A percentile compares a stretch with the other conserved stretches of the same genome.
phyloP scores from a whole-genome alignment of 768 basidiomycete species.

The Serendipita sp. region DNA sequence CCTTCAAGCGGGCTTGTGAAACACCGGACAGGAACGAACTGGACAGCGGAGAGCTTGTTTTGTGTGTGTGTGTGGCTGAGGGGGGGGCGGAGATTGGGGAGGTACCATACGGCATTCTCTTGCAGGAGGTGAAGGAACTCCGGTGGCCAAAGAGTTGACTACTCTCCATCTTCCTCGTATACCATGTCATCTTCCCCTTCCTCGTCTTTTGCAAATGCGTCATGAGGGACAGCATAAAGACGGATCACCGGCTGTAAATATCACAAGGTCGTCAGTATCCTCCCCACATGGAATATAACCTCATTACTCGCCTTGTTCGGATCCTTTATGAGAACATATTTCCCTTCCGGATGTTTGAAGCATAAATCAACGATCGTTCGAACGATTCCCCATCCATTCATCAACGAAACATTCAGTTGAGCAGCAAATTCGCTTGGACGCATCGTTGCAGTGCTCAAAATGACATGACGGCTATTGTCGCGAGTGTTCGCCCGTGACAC shows the following conservation, averaged over 20 bases:
- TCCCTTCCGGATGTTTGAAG: conserved; percentile 95
- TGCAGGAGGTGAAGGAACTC: too few species aligned
- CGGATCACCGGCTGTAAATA: conserved; percentile 70
- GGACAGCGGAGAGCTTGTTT: too few species aligned
- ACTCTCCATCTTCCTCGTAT: conserved; percentile 26
- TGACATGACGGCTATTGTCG: conserved; percentile 90
- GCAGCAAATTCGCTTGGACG: conserved; percentile 87
- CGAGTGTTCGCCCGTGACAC: conserved; percentile 88
- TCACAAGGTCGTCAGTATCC: conserved; percentile 7
- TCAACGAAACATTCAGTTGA: conserved; percentile 86
- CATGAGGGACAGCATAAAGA: conserved; percentile 79
- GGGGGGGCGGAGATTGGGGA: too few species aligned
- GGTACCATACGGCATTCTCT: too few species aligned
- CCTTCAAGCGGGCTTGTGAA: too few species aligned
- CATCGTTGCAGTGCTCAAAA: conserved; percentile 86
- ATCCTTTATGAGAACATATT: conserved; percentile 93
- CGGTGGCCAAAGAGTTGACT: not conserved
- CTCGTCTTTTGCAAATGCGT: conserved; percentile 71
- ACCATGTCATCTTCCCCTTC: conserved; percentile 36
- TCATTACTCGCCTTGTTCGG: conserved; percentile 70
- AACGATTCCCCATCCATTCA: conserved; percentile 98
- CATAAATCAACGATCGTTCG: conserved; percentile 86
- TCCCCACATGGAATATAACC: not conserved
- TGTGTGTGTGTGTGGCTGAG: too few species aligned
- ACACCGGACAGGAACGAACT: too few species aligned